Conservation (phyloP, 2,329 filamentous ascomycete genomes). For the Pseudogymnoascus sp. region DNA sequence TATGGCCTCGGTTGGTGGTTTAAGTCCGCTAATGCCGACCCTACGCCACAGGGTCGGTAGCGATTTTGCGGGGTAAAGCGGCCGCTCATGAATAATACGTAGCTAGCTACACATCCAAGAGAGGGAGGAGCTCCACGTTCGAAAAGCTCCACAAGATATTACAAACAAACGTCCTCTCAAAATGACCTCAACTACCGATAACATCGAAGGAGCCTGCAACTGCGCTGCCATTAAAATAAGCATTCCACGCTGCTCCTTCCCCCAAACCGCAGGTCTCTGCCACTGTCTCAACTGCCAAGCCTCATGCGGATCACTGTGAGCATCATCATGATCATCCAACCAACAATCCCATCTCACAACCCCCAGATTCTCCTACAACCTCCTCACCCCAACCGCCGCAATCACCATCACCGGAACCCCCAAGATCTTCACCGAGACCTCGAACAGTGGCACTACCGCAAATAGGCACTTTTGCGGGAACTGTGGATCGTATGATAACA, state of each 20-base stretch:
- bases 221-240: constrained; percentile 12
- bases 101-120: background rate
- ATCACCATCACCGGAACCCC: constrained; percentile 12
- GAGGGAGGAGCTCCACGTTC: background rate
- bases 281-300: constrained; percentile 14
- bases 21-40: background rate
- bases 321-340: background rate
- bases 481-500: constrained; percentile 11
- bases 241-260: constrained; percentile 9
- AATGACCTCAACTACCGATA: constrained; percentile 3
- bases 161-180: background rate
- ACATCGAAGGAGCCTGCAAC: constrained; percentile 13
- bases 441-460: constrained; percentile 11
- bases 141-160: background rate
- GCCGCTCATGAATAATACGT: background rate
- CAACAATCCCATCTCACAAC: background rate
- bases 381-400: constrained; percentile 8
- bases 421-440: constrained; percentile 11
- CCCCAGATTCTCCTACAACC: constrained; percentile 11
- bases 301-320: background rate
- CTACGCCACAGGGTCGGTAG: background rate
- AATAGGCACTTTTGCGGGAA: constrained; percentile 13
- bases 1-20: too few species aligned
- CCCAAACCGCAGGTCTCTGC: constrained; percentile 9
- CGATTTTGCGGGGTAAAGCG: background rate